These are phyloP conservation scores for Hypoxylon sp. DNA, from an alignment of 2,329 filamentous ascomycete genomes.

Conservation along the genomic window DNA sequence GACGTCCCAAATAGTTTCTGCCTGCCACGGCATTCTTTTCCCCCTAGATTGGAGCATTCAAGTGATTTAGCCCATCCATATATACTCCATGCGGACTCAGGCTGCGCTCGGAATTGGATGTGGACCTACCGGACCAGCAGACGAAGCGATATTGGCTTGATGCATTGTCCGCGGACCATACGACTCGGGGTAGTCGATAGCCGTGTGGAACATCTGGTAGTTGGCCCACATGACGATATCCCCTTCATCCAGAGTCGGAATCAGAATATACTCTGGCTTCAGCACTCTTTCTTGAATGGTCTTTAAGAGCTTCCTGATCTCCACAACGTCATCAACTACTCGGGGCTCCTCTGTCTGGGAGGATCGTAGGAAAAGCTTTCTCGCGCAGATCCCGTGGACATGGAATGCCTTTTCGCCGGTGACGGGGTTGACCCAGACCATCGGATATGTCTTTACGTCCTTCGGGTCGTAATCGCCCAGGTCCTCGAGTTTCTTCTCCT, in stretches of 20 bases:
- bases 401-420: slow-evolving; percentile 57
- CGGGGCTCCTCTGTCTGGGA: slow-evolving; percentile 50
- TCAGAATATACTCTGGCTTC: slow-evolving; percentile 57
- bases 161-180: slow-evolving; percentile 58
- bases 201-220: slow-evolving; percentile 57
- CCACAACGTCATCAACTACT: slow-evolving; percentile 54
- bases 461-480: slow-evolving; percentile 52
- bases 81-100: slow-evolving; percentile 12
- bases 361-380: slow-evolving; percentile 54
- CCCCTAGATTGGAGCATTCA: not conserved
- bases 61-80: not conserved
- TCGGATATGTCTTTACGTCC: slow-evolving; percentile 57
- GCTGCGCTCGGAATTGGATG: slow-evolving; percentile 32
- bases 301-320: slow-evolving; percentile 53
- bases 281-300: slow-evolving; percentile 56
- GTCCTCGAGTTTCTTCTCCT: slow-evolving; percentile 54
- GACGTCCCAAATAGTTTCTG: not conserved
- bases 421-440: slow-evolving; percentile 60
- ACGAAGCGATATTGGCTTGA: slow-evolving; percentile 58
- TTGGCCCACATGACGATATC: slow-evolving; percentile 61
- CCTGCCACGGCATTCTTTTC: not conserved
- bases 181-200: slow-evolving; percentile 57
- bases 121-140: slow-evolving; percentile 37
- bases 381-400: slow-evolving; percentile 57
- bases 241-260: slow-evolving; percentile 55